Evolutionary conservation across 768 basidiomycete species (phyloP).

Genomic region (Cystofilobasidium ferigula): DNA sequence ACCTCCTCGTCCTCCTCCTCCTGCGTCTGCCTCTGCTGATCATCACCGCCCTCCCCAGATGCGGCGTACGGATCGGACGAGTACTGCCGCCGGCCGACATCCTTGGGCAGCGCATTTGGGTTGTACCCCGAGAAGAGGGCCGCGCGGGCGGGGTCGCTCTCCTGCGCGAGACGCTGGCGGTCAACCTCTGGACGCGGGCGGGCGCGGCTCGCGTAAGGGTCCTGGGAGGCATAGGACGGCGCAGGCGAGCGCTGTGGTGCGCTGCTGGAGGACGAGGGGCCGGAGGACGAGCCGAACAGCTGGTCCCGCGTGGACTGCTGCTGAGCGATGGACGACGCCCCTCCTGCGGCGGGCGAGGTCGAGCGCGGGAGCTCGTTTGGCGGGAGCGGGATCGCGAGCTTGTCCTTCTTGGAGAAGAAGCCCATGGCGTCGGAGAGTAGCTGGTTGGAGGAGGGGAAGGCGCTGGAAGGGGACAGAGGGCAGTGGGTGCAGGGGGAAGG

Average conservation of each 20-base stretch:
- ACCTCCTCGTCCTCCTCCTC: slow-evolving; percentile 43
- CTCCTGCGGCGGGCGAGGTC: not conserved
- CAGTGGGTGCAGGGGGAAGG: too few relatives aligned
- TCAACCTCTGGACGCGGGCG: not conserved
- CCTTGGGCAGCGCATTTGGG: slow-evolving; percentile 24
- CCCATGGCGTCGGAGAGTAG: slow-evolving; percentile 5
- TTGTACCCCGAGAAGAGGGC: slow-evolving; percentile 26
- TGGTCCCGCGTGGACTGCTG: not conserved
- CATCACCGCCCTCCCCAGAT: slow-evolving; percentile 22
- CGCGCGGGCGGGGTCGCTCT: slow-evolving; percentile 16
- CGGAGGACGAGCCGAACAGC: not conserved
- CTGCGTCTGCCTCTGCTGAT: slow-evolving; percentile 30
- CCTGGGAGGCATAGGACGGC: slow-evolving; percentile 16
- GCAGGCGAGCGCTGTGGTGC: not conserved
- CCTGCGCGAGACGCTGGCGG: not conserved
- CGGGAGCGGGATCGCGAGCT: slow-evolving; percentile 15
- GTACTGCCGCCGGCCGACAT: slow-evolving; percentile 34
- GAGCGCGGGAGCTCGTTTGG: slow-evolving; percentile 1
- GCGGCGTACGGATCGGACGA: slow-evolving; percentile 2
- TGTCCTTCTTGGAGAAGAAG: slow-evolving; percentile 21
- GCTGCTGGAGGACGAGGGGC: not conserved
- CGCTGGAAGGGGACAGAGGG: not conserved
- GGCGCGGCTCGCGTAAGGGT: slow-evolving; percentile 9
- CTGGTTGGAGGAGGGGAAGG: not conserved
- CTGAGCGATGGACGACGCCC: not conserved